These are phyloP conservation scores for Chlorella sorokiniana DNA, from an alignment of 139 green algal genomes.

Conservation along the genomic window DNA sequence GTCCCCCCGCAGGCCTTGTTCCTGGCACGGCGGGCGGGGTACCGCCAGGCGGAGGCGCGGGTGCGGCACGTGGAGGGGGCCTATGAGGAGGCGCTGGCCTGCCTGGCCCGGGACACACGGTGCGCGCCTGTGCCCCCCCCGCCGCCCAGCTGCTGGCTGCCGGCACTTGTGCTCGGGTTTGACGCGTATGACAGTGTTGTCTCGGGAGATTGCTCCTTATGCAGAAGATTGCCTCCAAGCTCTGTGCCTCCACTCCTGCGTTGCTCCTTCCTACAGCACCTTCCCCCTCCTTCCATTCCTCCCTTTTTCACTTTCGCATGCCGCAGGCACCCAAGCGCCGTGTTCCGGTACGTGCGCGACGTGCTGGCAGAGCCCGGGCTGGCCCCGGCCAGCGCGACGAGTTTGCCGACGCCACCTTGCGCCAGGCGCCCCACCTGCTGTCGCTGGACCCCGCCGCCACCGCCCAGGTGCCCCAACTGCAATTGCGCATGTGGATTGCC, in stretches of 20 bases:
- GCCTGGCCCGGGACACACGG: conserved; percentile 30
- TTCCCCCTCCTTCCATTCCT: background rate
- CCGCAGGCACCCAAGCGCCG: conserved; percentile 24
- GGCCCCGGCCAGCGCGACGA: background rate
- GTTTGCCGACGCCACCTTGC: conserved; percentile 1
- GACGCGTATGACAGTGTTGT: background rate
- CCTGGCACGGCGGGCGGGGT: conserved; percentile 43
- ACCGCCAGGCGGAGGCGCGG: conserved; percentile 43
- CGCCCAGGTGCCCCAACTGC: background rate
- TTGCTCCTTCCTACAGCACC: too few relatives aligned
- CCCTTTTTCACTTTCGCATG: background rate
- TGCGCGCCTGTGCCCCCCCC: background rate
- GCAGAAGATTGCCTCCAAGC: too few relatives aligned
- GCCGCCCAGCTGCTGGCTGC: too few relatives aligned
- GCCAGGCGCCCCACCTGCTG: conserved; percentile 17
- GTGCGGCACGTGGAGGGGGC: conserved; percentile 34
- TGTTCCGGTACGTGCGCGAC: conserved; percentile 50
- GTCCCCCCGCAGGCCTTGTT: conserved; percentile 5
- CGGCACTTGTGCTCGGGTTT: background rate
- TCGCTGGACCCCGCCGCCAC: conserved; percentile 9
- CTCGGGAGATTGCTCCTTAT: too few relatives aligned
- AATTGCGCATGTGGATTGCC: background rate
- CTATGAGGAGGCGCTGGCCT: conserved; percentile 34
- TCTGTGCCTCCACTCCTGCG: too few relatives aligned
- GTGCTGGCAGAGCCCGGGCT: conserved; percentile 22